These are phyloP conservation scores for Irpex sp. DNA, from an alignment of 1,284 basidiomycete genomes.

Conservation along the genomic window DNA sequence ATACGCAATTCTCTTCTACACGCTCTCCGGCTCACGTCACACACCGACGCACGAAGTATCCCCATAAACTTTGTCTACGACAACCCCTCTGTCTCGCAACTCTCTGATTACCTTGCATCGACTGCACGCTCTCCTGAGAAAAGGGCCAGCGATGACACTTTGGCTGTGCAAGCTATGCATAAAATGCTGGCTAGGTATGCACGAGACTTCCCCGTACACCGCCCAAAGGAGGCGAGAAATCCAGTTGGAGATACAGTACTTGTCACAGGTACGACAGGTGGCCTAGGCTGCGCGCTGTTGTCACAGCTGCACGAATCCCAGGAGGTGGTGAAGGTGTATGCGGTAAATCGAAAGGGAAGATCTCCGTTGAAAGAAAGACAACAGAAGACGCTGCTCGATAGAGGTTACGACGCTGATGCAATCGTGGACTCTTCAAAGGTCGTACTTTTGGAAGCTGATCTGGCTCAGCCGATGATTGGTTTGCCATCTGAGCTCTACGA, in stretches of 20 bases:
- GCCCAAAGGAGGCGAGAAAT: background rate
- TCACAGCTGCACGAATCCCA: conserved; percentile 5
- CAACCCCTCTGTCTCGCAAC: conserved; percentile 21
- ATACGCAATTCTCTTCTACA: conserved; percentile 29
- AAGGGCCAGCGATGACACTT: background rate
- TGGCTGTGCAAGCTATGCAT: conserved; percentile 12
- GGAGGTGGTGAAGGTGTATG: conserved; percentile 19
- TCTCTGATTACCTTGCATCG: conserved; percentile 16
- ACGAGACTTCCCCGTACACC: conserved; percentile 4
- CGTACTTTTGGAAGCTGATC: conserved; percentile 28
- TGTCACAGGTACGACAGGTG: conserved; percentile 24
- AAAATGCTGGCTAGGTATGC: conserved; percentile 11
- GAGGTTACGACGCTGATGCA: conserved; percentile 23
- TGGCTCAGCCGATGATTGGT: conserved; percentile 12
- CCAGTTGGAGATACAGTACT: conserved; percentile 20
- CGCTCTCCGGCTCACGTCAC: conserved; percentile 18
- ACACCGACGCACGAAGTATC: conserved; percentile 6
- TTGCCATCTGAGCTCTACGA: conserved; percentile 28
- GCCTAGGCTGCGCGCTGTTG: conserved; percentile 18
- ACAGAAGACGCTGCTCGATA: conserved; percentile 21
- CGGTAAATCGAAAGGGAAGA: conserved; percentile 17
- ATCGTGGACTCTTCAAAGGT: conserved; percentile 24
- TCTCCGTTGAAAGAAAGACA: conserved; percentile 11
- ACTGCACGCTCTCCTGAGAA: background rate
- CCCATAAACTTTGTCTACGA: conserved; percentile 27